Percentiles rank a stretch among this genome's conserved stretches.
Evolutionary conservation across 1,284 basidiomycete genomes (phyloP).

Genomic region (Cystobasidium slooffiae): DNA sequence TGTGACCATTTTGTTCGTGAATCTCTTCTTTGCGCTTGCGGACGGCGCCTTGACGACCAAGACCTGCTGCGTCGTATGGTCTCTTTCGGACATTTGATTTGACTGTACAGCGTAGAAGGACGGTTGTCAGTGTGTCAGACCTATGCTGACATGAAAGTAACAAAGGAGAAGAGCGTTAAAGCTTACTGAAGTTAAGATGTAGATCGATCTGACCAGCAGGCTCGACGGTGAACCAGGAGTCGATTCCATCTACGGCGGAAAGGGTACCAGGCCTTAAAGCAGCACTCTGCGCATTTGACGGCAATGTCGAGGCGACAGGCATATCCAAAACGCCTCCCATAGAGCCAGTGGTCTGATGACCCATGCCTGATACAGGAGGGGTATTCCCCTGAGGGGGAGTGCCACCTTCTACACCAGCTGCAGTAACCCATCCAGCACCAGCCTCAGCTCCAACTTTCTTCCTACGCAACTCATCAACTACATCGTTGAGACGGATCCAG

Average conservation of each 20-base stretch:
- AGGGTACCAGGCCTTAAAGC: conserved; percentile 18
- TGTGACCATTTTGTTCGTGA: conserved; percentile 99
- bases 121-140: not conserved
- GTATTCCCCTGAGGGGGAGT: conserved; percentile 8
- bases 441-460: conserved; percentile 84
- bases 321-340: conserved; percentile 36
- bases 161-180: not conserved
- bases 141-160: not conserved
- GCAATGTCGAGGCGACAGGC: conserved; percentile 32
- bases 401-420: conserved; percentile 59
- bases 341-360: conserved; percentile 32
- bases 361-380: conserved; percentile 46
- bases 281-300: conserved; percentile 14
- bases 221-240: conserved; percentile 97
- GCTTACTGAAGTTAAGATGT: conserved; percentile 80
- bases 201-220: conserved; percentile 92
- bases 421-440: conserved; percentile 86
- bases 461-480: conserved; percentile 90
- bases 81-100: conserved; percentile 96
- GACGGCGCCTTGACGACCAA: conserved; percentile 96
- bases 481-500: conserved; percentile 93
- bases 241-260: conserved; percentile 72
- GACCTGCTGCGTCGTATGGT: conserved; percentile 83
- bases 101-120: conserved; percentile 62
- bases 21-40: conserved; percentile 98